A percentile compares a stretch with the other conserved stretches of the same genome.
Conservation (phyloP, 441 rosid genomes). For the Gossypium trilobum region DNA sequence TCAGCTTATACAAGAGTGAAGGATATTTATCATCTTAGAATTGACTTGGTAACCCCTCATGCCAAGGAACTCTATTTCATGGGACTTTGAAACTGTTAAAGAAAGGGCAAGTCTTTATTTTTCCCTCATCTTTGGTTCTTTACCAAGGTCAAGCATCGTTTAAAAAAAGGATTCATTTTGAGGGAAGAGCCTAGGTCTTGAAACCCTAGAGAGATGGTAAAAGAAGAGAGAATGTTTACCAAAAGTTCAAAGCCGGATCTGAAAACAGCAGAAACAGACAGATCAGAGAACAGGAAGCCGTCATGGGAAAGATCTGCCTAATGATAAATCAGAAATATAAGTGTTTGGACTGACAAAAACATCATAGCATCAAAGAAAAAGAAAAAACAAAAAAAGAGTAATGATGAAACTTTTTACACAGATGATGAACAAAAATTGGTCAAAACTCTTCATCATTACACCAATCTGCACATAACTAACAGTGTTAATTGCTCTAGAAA, state of each 20-base stretch:
- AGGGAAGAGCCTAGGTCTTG: conserved; percentile 16
- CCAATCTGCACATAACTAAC: conserved; percentile 41
- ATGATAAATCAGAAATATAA: conserved; percentile 24
- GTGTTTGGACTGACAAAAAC: conserved; percentile 27
- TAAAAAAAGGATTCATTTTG: conserved; percentile 7
- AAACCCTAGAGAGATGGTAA: conserved; percentile 31
- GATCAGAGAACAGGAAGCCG: conserved; percentile 38
- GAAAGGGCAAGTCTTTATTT: neutral
- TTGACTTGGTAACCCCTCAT: neutral
- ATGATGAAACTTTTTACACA: conserved; percentile 44
- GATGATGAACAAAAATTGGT: conserved; percentile 25
- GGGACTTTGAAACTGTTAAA: neutral
- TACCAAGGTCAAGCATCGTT: neutral
- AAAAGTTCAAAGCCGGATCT: conserved; percentile 36
- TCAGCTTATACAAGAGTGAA: neutral
- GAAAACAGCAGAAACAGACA: conserved; percentile 39
- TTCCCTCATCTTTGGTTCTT: neutral
- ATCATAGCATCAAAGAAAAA: conserved; percentile 30
- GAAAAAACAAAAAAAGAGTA: conserved; percentile 25
- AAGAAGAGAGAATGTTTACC: conserved; percentile 12
- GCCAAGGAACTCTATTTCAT: neutral
- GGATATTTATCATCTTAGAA: too few species aligned
- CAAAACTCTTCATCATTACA: conserved; percentile 60
- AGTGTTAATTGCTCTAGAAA: conserved; percentile 21
- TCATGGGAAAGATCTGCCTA: conserved; percentile 29